phyloP scores from a whole-genome alignment of 495 filamentous ascomycete genomes.

The Massariosphaeria phaeospora region DNA sequence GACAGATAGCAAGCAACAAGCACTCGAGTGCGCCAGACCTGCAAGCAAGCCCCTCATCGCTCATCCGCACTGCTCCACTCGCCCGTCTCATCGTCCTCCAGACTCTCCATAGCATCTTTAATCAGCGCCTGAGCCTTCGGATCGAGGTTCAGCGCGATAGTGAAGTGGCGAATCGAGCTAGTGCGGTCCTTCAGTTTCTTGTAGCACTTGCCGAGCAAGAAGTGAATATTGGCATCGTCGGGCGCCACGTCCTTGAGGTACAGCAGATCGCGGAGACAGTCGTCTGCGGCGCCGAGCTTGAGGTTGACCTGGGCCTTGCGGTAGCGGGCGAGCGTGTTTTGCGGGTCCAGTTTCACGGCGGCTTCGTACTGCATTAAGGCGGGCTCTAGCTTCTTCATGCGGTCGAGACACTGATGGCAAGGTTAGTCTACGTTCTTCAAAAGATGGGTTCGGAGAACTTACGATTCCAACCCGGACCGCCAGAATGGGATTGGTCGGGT shows the following conservation, averaged over 20 bases:
- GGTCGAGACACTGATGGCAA: conserved; percentile 61
- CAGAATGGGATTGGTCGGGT: conserved; percentile 84
- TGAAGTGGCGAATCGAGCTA: conserved; percentile 84
- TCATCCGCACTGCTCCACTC: conserved; percentile 17
- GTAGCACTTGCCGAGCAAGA: conserved; percentile 80
- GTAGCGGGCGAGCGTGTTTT: conserved; percentile 74
- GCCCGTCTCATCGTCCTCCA: conserved; percentile 11
- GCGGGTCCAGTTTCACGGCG: conserved; percentile 75
- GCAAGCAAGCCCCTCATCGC: background rate
- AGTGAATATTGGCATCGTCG: conserved; percentile 93
- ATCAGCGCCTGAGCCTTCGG: conserved; percentile 57
- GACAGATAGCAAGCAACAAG: too few species aligned
- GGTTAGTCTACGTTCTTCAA: background rate
- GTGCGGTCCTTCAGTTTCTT: conserved; percentile 73
- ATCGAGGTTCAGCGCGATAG: conserved; percentile 89
- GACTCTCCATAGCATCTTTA: conserved; percentile 31
- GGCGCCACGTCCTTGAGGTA: conserved; percentile 84
- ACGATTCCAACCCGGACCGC: conserved; percentile 83
- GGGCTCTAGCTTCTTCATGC: conserved; percentile 69
- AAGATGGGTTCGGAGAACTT: conserved; percentile 14
- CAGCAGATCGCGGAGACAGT: conserved; percentile 72
- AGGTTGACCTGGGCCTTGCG: conserved; percentile 87
- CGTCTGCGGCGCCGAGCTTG: conserved; percentile 62
- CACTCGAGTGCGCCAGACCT: too few species aligned
- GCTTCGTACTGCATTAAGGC: conserved; percentile 75